phyloP scores from a whole-genome alignment of 2,329 filamentous ascomycete genomes.

The Trichothecium sympodiale region DNA sequence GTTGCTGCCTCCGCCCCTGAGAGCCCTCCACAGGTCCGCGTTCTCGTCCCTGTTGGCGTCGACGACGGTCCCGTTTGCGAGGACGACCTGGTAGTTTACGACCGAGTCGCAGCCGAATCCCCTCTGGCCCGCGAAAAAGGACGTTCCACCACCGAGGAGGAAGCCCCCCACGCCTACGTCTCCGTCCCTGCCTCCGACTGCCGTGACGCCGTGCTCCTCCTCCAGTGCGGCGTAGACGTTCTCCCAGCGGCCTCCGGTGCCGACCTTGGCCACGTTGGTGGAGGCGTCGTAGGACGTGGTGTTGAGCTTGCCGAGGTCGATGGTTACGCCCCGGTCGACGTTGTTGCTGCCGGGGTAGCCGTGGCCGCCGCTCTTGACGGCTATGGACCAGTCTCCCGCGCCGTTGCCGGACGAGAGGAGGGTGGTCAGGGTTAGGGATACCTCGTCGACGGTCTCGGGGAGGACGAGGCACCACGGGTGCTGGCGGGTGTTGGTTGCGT shows the following conservation, averaged over 20 bases:
- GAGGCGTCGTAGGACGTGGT: conserved; percentile 5
- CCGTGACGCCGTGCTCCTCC: conserved; percentile 21
- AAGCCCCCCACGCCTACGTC: conserved; percentile 18
- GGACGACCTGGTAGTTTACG: conserved; percentile 33
- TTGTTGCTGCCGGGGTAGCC: conserved; percentile 29
- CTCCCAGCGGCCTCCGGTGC: conserved; percentile 6
- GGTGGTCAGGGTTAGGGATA: conserved; percentile 9
- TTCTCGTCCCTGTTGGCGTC: conserved; percentile 18
- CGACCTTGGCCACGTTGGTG: conserved; percentile 6
- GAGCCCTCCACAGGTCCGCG: conserved; percentile 6
- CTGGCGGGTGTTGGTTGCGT: background rate
- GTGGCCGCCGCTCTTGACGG: conserved; percentile 39
- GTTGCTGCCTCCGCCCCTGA: conserved; percentile 10
- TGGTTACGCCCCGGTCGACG: conserved; percentile 28
- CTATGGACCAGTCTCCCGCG: conserved; percentile 24
- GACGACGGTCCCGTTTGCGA: conserved; percentile 32
- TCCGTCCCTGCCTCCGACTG: conserved; percentile 30
- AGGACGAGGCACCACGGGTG: conserved; percentile 15
- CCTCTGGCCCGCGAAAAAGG: conserved; percentile 17
- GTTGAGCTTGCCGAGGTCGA: conserved; percentile 25
- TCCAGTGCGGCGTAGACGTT: conserved; percentile 8
- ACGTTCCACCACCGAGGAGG: conserved; percentile 15
- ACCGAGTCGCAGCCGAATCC: conserved; percentile 38
- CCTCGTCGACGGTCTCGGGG: conserved; percentile 11
- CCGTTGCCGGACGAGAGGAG: conserved; percentile 8